Base-by-base conservation (phyloP, 306 rosid species). In the Sphenostylis stenocarpa region DNA sequence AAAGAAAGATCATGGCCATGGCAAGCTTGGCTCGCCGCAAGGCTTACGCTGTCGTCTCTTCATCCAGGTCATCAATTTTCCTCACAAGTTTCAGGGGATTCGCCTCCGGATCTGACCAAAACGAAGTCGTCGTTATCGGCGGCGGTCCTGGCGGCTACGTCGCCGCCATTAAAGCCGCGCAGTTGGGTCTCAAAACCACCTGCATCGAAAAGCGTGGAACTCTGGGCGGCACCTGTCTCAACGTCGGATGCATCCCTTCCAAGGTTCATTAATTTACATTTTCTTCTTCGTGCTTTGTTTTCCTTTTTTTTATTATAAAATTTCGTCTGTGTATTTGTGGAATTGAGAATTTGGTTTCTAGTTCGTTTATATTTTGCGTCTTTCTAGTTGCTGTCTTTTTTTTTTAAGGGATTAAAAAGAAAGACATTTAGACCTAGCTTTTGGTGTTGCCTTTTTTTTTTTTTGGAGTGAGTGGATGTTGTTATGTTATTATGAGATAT, bases 131-230 rank as follows among this genome's bases (percentile, higher is more conserved):
- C 64, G 82, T 96, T 80, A 64, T 96, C 77, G 99, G 99, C n/a
- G 99, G 99, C 5, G 99, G 99, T 0, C 98, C 99, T 16, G 99
- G 99, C 1, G 99, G 99, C 41, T 96, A 96, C 77, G 99, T 96
- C 21, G 99, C 98, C 49, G 99, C 99, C 79, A 96, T 96, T 69
- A 96, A 96, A 87, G 98, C 99, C 17, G 87, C 99, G 12, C 99
- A 96, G 87, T 79, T 96, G 0, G 99, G 99, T 4, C 96, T 96
- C 70, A 96, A 92, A 80, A 96, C 99, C 64, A 87, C 99, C 67
- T 96, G 99, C 81, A 89, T 96, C 86, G 99, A 96, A 89, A 96
- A 92, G 93, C 98, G 97, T 33, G 98, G 98, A 3, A 14, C 98
- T 70, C 99, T 96, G 10, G 99, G 99, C 17, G 99, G 99, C 4